phyloP scores from a whole-genome alignment of 495 filamentous ascomycete genomes.

The Saxispiralis lemnorum region DNA sequence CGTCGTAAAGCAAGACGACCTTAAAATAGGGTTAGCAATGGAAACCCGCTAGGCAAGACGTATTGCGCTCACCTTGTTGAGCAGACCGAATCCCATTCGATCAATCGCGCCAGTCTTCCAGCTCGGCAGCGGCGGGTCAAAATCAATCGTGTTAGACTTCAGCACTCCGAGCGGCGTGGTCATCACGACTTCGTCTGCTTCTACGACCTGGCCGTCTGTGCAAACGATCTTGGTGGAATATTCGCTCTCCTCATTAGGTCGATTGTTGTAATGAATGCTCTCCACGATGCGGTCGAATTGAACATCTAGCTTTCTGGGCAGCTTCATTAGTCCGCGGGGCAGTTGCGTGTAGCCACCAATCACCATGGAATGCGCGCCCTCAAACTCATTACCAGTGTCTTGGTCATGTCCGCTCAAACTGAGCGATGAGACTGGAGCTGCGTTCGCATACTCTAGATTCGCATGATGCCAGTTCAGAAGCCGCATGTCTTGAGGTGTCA shows the following conservation, averaged over 20 bases:
- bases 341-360: constrained; percentile 85
- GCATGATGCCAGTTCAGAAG: constrained; percentile 96
- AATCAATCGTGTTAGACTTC: constrained; percentile 56
- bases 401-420: constrained; percentile 91
- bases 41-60: constrained; percentile 6
- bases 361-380: constrained; percentile 81
- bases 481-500: constrained; percentile 71
- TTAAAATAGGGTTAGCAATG: constrained; percentile 5
- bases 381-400: constrained; percentile 92
- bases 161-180: constrained; percentile 81
- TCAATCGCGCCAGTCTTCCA: constrained; percentile 71
- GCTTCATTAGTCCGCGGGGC: constrained; percentile 58
- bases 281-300: constrained; percentile 50
- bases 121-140: constrained; percentile 65
- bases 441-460: constrained; percentile 95
- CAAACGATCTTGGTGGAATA: constrained; percentile 44
- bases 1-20: constrained; percentile 73
- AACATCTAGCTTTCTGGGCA: constrained; percentile 64
- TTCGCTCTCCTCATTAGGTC: constrained; percentile 15
- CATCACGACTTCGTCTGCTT: constrained; percentile 72
- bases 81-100: constrained; percentile 78
- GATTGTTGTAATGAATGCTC: constrained; percentile 46
- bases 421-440: constrained; percentile 64
- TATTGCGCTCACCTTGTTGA: constrained; percentile 53
- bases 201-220: constrained; percentile 56